Evolutionary conservation across 202 grass and related monocot genomes (phyloP).

Genomic region (Carex sylvatica): DNA sequence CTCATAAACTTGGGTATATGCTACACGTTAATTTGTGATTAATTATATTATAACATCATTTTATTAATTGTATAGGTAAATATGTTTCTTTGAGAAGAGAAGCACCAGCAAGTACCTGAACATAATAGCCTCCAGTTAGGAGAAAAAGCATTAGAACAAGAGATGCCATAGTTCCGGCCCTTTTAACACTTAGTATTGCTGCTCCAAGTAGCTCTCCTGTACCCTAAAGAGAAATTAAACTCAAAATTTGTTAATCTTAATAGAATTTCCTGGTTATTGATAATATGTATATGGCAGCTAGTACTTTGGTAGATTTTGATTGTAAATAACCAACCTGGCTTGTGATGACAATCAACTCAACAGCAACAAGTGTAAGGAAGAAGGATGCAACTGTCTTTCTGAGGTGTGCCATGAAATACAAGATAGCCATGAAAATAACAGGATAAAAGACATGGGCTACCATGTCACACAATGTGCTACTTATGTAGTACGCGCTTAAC

Average conservation of each 20-base stretch:
- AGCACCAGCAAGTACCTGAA: conserved; percentile 39
- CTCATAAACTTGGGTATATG: conserved; percentile 77
- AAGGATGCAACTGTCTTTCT: conserved; percentile 60
- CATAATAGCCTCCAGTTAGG: conserved; percentile 86
- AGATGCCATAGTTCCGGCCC: conserved; percentile 68
- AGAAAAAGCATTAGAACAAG: conserved; percentile 93
- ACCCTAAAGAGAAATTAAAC: conserved; percentile 35
- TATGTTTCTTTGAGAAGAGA: not conserved
- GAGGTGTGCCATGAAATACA: conserved; percentile 91
- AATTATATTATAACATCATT: too few relatives aligned
- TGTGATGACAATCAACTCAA: conserved; percentile 79
- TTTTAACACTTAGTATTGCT: conserved; percentile 71
- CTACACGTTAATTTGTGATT: conserved; percentile 19
- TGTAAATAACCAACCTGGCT: conserved; percentile 47
- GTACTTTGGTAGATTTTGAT: conserved; percentile 12
- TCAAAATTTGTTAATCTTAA: not conserved
- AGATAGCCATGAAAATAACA: conserved; percentile 63
- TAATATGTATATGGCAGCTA: not conserved
- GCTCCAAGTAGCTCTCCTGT: conserved; percentile 81
- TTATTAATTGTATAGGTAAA: too few relatives aligned
- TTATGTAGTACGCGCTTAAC: conserved; percentile 76
- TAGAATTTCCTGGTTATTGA: not conserved
- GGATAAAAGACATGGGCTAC: conserved; percentile 63
- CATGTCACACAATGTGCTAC: conserved; percentile 86
- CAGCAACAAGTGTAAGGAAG: conserved; percentile 64